phyloP scores from a whole-genome alignment of 2,329 filamentous ascomycete genomes.

The Talaromyces sp. region DNA sequence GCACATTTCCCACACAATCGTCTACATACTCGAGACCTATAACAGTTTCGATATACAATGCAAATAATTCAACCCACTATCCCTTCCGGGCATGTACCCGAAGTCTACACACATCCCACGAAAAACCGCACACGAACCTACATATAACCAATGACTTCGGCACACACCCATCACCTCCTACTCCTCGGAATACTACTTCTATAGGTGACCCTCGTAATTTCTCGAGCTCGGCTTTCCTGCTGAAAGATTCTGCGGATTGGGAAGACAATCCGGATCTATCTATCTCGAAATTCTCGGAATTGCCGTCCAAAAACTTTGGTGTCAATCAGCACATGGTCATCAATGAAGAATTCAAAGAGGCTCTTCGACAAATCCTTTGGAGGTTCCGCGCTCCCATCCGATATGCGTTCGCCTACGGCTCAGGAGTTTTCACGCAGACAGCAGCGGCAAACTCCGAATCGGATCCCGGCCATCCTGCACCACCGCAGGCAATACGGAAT shows the following conservation, averaged over 20 bases:
- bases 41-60: not conserved
- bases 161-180: not conserved
- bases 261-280: constrained; percentile 70
- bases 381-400: constrained; percentile 89
- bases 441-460: constrained; percentile 41
- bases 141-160: not conserved
- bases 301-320: constrained; percentile 78
- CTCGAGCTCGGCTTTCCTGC: constrained; percentile 11
- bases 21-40: not conserved
- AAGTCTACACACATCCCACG: constrained; percentile 9
- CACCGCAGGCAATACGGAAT: constrained; percentile 74
- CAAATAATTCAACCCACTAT: not conserved
- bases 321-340: constrained; percentile 96
- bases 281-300: constrained; percentile 70
- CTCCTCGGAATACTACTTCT: not conserved
- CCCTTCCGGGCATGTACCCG: not conserved
- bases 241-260: constrained; percentile 56
- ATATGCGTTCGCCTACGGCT: constrained; percentile 96
- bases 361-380: constrained; percentile 80
- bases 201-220: constrained; percentile 19
- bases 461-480: constrained; percentile 66
- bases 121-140: not conserved
- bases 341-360: constrained; percentile 92
- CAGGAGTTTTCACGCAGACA: constrained; percentile 86
- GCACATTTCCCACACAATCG: not conserved